A percentile compares a stretch with the other conserved stretches of the same genome.
These are phyloP conservation scores for Candida ponderosae DNA, from an alignment of 805 yeast species.

Conservation along the genomic window DNA sequence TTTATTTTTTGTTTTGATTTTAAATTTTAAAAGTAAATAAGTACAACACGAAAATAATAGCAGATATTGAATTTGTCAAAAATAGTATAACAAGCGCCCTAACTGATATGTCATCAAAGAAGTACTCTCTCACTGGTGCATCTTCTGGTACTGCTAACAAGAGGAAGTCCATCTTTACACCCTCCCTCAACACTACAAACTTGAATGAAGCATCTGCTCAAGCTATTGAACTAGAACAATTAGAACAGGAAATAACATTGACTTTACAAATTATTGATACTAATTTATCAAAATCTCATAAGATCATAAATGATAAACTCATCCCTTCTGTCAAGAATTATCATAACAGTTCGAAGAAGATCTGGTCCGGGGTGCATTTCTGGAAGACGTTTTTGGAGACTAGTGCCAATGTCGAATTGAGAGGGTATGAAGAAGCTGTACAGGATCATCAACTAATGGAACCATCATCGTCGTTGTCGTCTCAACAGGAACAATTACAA, in stretches of 20 bases:
- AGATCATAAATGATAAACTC: slow-evolving; percentile 56
- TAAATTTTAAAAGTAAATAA: no score
- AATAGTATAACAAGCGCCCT: slow-evolving; percentile 15
- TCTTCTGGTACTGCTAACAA: slow-evolving; percentile 5
- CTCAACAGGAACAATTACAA: no score
- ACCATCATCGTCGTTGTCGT: no score
- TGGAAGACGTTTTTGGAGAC: slow-evolving; percentile 77
- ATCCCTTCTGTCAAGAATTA: slow-evolving; percentile 62
- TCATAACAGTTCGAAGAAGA: slow-evolving; percentile 45
- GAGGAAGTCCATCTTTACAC: slow-evolving; percentile 18
- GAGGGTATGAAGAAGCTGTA: slow-evolving; percentile 39
- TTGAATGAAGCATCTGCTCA: slow-evolving; percentile 16
- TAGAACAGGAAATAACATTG: slow-evolving; percentile 75
- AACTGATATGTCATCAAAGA: slow-evolving; percentile 1
- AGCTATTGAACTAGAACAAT: slow-evolving; percentile 39
- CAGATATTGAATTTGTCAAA: no score
- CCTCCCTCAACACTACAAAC: slow-evolving; percentile 8
- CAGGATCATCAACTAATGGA: slow-evolving; percentile 4
- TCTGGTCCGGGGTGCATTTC: slow-evolving; percentile 62
- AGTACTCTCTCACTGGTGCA: neutral
- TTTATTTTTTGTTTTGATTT: no score
- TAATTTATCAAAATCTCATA: slow-evolving; percentile 60
- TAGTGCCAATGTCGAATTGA: slow-evolving; percentile 58
- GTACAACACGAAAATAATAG: neutral
- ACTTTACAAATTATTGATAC: slow-evolving; percentile 74